Percentiles rank a stretch among this genome's conserved stretches.
Evolutionary conservation across 169 alveolate genomes (phyloP).

Genomic region (Besnoitia besnoiti): DNA sequence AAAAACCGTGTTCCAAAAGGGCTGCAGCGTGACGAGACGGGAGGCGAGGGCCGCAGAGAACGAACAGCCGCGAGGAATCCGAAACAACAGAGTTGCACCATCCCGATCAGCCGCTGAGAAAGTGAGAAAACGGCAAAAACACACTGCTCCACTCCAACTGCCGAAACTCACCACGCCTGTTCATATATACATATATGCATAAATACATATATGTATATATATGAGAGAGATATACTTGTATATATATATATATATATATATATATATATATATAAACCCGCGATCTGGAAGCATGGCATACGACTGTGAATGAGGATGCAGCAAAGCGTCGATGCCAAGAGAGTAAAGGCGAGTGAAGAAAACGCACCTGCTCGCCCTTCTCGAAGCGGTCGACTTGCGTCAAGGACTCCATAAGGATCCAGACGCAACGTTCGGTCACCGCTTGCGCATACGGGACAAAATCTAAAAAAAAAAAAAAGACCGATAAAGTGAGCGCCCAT

Average conservation of each 20-base stretch:
- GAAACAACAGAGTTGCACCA: conserved; percentile 10
- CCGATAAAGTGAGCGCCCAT: too few species aligned
- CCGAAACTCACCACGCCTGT: too few species aligned
- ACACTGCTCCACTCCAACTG: too few species aligned
- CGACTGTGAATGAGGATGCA: neutral
- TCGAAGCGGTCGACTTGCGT: conserved; percentile 33
- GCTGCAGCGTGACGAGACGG: conserved; percentile 37
- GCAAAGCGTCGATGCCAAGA: neutral
- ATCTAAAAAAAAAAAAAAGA: neutral
- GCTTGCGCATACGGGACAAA: conserved; percentile 54
- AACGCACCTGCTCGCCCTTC: conserved; percentile 42
- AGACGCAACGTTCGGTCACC: conserved; percentile 31
- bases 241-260: too few species aligned
- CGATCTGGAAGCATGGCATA: neutral
- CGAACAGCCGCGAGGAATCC: neutral
- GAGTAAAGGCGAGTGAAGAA: neutral
- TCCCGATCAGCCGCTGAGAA: conserved; percentile 47
- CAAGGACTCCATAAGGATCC: conserved; percentile 7
- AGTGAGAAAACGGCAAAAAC: conserved; percentile 34
- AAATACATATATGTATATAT: too few species aligned
- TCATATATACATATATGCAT: too few species aligned
- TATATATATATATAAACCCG: too few species aligned
- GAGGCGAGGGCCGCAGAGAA: conserved; percentile 53
- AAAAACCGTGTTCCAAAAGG: neutral
- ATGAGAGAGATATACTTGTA: too few species aligned